These are phyloP conservation scores for Deinandra increscens DNA, from an alignment of 129 eudicot species.

Conservation along the genomic window DNA sequence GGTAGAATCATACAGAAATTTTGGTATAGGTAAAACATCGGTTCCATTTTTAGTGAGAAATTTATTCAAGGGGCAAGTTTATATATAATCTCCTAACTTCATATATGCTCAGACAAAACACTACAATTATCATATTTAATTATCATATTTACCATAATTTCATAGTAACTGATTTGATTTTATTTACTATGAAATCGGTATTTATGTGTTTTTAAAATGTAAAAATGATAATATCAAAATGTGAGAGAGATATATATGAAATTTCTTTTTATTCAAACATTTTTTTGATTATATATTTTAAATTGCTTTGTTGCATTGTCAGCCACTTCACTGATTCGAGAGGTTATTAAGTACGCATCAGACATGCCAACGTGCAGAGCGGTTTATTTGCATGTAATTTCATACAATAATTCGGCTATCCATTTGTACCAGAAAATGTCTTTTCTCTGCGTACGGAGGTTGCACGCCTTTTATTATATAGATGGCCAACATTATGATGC, in stretches of 20 bases:
- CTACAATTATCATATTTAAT: not conserved
- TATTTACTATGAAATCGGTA: not conserved
- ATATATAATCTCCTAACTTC: not conserved
- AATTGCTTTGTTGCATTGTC: constrained; percentile 34
- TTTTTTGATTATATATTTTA: constrained; percentile 7
- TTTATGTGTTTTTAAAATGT: not conserved
- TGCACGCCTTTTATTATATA: constrained; percentile 63
- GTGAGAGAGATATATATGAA: not conserved
- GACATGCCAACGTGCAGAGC: constrained; percentile 70
- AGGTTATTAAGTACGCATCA: constrained; percentile 75
- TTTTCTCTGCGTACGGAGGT: constrained; percentile 69
- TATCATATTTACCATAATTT: not conserved
- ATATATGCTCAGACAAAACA: too few relatives aligned
- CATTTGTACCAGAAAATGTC: constrained; percentile 89
- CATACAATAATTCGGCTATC: constrained; percentile 87
- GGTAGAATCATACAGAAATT: constrained; percentile 72
- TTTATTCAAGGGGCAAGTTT: not conserved
- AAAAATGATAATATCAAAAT: not conserved
- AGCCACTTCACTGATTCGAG: constrained; percentile 79
- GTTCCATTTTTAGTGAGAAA: not conserved
- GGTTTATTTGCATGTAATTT: constrained; percentile 87
- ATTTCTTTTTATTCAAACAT: not conserved
- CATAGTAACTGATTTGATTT: not conserved
- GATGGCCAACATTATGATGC: constrained; percentile 85
- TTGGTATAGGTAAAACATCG: constrained; percentile 59